Evolutionary conservation across 345 rosid genomes (phyloP).

Genomic region (Sisymbrium irio): DNA sequence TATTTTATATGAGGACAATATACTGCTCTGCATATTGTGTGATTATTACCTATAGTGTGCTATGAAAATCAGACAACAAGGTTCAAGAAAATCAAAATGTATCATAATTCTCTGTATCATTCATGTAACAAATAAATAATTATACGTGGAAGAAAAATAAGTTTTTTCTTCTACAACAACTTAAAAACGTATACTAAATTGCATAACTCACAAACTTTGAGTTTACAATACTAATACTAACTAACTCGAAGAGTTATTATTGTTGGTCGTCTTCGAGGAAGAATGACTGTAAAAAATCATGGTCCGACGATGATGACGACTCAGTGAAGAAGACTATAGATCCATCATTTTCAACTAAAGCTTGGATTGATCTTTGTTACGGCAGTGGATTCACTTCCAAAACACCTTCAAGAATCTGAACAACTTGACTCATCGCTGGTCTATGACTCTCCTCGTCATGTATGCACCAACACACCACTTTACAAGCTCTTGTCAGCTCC

Average conservation of each 20-base stretch:
- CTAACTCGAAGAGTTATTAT: constrained; percentile 19
- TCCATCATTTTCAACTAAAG: constrained; percentile 35
- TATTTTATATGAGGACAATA: not conserved
- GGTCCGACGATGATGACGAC: constrained; percentile 27
- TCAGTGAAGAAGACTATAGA: constrained; percentile 34
- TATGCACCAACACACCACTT: constrained; percentile 81
- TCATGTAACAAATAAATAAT: not conserved
- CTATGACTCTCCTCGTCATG: constrained; percentile 74
- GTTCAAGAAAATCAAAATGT: not conserved
- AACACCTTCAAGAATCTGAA: constrained; percentile 79
- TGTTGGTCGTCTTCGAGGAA: constrained; percentile 7
- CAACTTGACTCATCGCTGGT: constrained; percentile 81
- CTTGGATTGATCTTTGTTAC: constrained; percentile 57
- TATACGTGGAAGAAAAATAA: not conserved
- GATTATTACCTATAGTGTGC: not conserved
- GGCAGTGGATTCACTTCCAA: constrained; percentile 58
- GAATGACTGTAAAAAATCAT: constrained; percentile 25
- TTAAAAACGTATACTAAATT: not conserved
- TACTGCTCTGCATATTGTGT: not conserved
- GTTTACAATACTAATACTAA: too few species aligned
- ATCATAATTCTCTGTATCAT: not conserved
- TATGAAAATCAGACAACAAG: not conserved
- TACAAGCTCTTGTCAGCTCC: constrained; percentile 60
- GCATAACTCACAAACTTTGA: not conserved
- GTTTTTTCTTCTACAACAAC: not conserved